Percentiles rank a stretch among this genome's conserved stretches.
phyloP scores from a whole-genome alignment of 768 basidiomycete genomes.

The Imleria badia region DNA sequence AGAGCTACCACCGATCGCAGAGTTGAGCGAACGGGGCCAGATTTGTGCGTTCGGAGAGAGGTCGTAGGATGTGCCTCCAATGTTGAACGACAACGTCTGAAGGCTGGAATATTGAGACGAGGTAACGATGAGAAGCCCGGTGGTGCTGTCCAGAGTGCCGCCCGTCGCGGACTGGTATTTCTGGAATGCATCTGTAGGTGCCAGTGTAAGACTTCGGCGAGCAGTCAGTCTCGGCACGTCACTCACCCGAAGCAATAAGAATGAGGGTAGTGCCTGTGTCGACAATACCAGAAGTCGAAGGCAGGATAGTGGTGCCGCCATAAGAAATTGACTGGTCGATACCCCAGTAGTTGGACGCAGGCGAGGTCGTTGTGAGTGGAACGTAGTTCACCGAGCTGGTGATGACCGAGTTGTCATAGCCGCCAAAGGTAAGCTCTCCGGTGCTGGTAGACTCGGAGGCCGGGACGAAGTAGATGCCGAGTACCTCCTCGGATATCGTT shows the following conservation, averaged over 20 bases:
- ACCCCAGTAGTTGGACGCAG: conserved; percentile 17
- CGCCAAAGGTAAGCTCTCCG: conserved; percentile 2
- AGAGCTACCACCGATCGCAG: conserved; percentile 26
- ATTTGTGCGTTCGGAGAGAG: conserved; percentile 32
- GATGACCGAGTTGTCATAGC: not conserved
- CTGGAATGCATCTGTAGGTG: conserved; percentile 25
- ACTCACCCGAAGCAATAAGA: conserved; percentile 24
- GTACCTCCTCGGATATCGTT: conserved; percentile 22
- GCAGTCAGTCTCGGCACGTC: not conserved
- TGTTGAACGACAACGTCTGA: conserved; percentile 26
- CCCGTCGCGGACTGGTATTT: conserved; percentile 29
- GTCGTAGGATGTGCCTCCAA: conserved; percentile 20
- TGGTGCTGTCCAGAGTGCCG: conserved; percentile 22
- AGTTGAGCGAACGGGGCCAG: conserved; percentile 35
- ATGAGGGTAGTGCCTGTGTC: conserved; percentile 36
- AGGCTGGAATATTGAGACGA: conserved; percentile 25
- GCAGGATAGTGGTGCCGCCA: conserved; percentile 21
- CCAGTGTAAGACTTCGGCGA: conserved; percentile 12
- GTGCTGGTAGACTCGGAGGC: conserved; percentile 6
- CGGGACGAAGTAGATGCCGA: conserved; percentile 35
- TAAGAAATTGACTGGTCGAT: conserved; percentile 33
- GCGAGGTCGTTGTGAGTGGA: not conserved
- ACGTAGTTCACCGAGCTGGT: not conserved
- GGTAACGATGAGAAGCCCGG: conserved; percentile 32
- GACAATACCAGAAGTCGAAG: conserved; percentile 32